Evolutionary conservation across 768 basidiomycete species (phyloP), one percentile per base, ranked within the genome.

Genomic region (Xerocomus potaroensis): DNA sequence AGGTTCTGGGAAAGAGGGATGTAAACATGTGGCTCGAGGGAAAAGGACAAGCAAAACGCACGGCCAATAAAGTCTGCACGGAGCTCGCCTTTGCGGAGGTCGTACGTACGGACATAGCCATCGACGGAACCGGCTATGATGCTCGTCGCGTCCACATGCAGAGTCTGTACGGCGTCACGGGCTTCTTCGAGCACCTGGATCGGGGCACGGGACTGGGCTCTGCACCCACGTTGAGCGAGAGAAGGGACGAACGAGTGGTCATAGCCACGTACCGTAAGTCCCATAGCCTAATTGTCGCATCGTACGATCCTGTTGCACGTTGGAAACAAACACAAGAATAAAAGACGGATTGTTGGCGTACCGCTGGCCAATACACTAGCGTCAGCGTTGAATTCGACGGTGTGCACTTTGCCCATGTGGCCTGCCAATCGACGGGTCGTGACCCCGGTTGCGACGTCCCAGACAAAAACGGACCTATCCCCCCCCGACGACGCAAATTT

Each of bases 401-500:
- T 76, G 68, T 93, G 84, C 40, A 98, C 87, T 62, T 91, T 93
- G 15, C 90, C 80, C 75, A 90, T 79, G 65, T 99, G 96, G 0
- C 92, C 96, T 15, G 87, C 69, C 50, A 96, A 74, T 45, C 94
- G 76, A 32, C 92, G 76, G 33, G 84, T 83, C 1, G 94, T 91
- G 36, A 81, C 77, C 11, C 91, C 95, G 26, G 87, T 80, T 15
- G 85, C 80, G 9, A 99, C 96, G 61, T 99, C 96, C 95, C 95
- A 98, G 19, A 96, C 67, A 56, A 96, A 96, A 1, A 96, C 83
- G 41, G 84, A 83, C 52, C 91, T 82, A 66, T 99, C 95, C 6
- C 95, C 95, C 26, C 95, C 95, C 19, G 86, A 90, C 3, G 91
- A 94, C 12, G 86, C 93, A 57, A 99, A 93, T 59, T 87, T 86